A percentile compares a stretch with the other conserved stretches of the same genome.
phyloP scores from a whole-genome alignment of 108 stramenopile species.

The Pinguiococcus pyrenoidosus region DNA sequence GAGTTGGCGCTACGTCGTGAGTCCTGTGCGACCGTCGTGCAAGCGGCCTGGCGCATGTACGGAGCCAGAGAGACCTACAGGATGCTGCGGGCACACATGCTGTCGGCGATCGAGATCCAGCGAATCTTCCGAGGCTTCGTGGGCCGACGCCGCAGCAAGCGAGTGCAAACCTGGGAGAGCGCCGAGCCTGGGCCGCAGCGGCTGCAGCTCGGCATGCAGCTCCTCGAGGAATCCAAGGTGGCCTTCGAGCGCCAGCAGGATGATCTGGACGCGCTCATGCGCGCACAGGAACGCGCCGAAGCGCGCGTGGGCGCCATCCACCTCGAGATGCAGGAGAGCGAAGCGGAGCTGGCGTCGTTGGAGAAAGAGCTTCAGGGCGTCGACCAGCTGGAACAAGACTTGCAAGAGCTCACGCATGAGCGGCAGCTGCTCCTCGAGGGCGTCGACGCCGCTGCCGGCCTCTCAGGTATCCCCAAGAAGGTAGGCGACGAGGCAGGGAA shows the following conservation, averaged over 20 bases:
- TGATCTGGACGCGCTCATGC: constrained; percentile 48
- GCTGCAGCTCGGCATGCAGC: constrained; percentile 32
- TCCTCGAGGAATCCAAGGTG: constrained; percentile 49
- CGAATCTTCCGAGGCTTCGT: constrained; percentile 5
- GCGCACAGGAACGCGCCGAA: constrained; percentile 47
- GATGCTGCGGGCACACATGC: constrained; percentile 11
- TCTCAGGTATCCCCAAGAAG: not conserved
- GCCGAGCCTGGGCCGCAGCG: constrained; percentile 44
- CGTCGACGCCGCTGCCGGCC: constrained; percentile 29
- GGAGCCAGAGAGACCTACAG: constrained; percentile 19
- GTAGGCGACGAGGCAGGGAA: not conserved
- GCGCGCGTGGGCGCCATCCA: constrained; percentile 40
- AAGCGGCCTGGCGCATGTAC: constrained; percentile 27
- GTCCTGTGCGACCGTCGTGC: constrained; percentile 5
- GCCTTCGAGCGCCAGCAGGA: constrained; percentile 48
- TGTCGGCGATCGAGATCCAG: constrained; percentile 29
- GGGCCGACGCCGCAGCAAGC: constrained; percentile 7
- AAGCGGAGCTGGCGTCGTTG: constrained; percentile 36
- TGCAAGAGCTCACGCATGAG: constrained; percentile 45
- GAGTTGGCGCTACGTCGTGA: not conserved
- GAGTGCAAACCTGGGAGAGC: constrained; percentile 32
- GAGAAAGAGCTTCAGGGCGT: constrained; percentile 47
- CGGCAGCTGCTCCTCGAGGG: constrained; percentile 29
- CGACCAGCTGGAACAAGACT: constrained; percentile 43
- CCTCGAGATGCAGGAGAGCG: constrained; percentile 31